A percentile compares a stretch with the other conserved stretches of the same genome.
phyloP scores from a whole-genome alignment of 2,329 filamentous ascomycete species.

The Sclerotinia borealis region DNA sequence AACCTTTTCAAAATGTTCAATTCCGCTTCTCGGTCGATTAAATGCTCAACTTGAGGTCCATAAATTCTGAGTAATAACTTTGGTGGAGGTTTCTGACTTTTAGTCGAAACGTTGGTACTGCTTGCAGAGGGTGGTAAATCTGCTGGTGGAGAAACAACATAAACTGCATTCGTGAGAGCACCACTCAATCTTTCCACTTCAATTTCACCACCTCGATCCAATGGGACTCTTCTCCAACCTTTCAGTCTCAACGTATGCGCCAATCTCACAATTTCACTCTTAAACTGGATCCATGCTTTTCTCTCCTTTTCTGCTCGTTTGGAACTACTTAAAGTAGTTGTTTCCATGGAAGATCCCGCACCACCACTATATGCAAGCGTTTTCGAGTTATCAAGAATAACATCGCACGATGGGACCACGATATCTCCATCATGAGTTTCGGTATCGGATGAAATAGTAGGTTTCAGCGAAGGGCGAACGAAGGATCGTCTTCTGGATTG shows the following conservation, averaged over 20 bases:
- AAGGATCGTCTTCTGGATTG: constrained; percentile 21
- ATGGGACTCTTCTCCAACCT: constrained; percentile 79
- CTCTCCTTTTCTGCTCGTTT: constrained; percentile 58
- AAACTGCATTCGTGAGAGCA: constrained; percentile 92
- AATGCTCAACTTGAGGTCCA: constrained; percentile 87
- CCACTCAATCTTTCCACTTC: constrained; percentile 76
- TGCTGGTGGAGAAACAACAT: constrained; percentile 79
- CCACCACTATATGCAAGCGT: constrained; percentile 69
- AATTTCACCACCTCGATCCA: constrained; percentile 63
- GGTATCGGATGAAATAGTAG: constrained; percentile 68
- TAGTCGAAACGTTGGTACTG: constrained; percentile 31
- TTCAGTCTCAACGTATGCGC: constrained; percentile 85
- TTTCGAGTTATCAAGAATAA: constrained; percentile 80
- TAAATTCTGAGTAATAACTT: constrained; percentile 90
- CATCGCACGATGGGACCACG: constrained; percentile 80
- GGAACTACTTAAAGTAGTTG: constrained; percentile 36
- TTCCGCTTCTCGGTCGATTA: constrained; percentile 91
- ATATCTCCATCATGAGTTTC: constrained; percentile 77
- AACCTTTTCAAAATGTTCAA: constrained; percentile 79
- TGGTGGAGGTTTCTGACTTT: constrained; percentile 29
- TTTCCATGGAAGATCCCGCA: constrained; percentile 33
- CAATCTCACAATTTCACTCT: constrained; percentile 83
- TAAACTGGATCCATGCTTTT: constrained; percentile 79
- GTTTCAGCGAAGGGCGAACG: constrained; percentile 14
- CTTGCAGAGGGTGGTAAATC: constrained; percentile 40